Conservation (phyloP, 2,329 filamentous ascomycete species). For the Nectriaceae sp. region DNA sequence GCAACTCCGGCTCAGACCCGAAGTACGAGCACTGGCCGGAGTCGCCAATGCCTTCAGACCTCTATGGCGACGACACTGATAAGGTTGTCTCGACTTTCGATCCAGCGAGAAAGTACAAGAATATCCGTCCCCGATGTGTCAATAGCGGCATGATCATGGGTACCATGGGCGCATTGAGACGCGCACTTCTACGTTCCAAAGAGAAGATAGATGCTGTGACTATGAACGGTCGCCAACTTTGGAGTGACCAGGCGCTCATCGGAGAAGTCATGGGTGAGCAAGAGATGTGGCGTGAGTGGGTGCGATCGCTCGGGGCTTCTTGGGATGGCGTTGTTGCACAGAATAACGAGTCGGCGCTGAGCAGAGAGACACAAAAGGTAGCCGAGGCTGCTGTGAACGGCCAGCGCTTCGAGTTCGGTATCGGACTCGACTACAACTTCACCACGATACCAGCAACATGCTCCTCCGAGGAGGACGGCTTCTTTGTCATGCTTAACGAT, state of each 20-base stretch:
- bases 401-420: conserved; percentile 39
- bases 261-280: conserved; percentile 42
- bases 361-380: conserved; percentile 22
- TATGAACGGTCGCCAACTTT: conserved; percentile 35
- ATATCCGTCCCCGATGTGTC: conserved; percentile 36
- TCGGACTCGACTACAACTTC: conserved; percentile 41
- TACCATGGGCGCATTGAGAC: conserved; percentile 30
- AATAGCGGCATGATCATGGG: conserved; percentile 40
- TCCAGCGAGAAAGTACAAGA: conserved; percentile 35
- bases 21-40: conserved; percentile 39
- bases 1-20: conserved; percentile 36
- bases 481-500: conserved; percentile 34
- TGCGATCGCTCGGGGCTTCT: conserved; percentile 26
- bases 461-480: conserved; percentile 39
- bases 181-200: conserved; percentile 26
- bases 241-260: conserved; percentile 41
- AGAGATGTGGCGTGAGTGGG: conserved; percentile 39
- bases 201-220: conserved; percentile 31
- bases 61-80: conserved; percentile 38
- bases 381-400: conserved; percentile 31
- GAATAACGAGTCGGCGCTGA: conserved; percentile 12
- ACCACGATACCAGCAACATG: conserved; percentile 38
- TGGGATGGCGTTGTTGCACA: conserved; percentile 34
- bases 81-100: conserved; percentile 29
- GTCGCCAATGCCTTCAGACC: conserved; percentile 35